These are phyloP conservation scores for Arthroderma sp. DNA, from an alignment of 2,329 filamentous ascomycete species.

Conservation along the genomic window DNA sequence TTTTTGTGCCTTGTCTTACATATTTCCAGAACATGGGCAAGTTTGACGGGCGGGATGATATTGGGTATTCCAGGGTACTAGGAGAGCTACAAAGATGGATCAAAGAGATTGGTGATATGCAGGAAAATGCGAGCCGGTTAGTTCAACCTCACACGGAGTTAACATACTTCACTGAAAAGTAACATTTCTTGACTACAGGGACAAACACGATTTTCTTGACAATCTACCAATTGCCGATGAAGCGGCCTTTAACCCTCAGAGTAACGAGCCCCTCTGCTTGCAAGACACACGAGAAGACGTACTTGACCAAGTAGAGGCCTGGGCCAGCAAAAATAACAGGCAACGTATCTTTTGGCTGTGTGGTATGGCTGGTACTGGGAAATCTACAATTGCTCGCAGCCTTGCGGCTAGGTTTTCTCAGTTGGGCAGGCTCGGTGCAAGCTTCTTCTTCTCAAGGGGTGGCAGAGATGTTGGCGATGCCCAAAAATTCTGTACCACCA, in stretches of 20 bases:
- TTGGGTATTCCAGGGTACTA: conserved; percentile 1
- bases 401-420: neutral
- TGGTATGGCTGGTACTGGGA: conserved; percentile 19
- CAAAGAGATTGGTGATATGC: neutral
- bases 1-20: neutral
- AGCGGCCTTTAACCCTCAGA: neutral
- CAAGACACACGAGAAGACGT: neutral
- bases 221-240: neutral
- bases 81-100: neutral
- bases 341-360: conserved; percentile 16
- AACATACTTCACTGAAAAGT: neutral
- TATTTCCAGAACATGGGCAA: conserved; percentile 4
- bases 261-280: neutral
- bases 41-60: conserved; percentile 1
- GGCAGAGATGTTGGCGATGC: conserved; percentile 11
- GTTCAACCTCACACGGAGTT: neutral
- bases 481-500: conserved; percentile 14
- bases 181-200: neutral
- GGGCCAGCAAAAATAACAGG: neutral
- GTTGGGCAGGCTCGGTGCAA: neutral
- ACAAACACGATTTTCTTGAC: neutral
- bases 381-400: conserved; percentile 14
- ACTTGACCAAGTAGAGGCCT: neutral
- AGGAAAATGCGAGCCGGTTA: neutral
- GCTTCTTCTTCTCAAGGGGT: conserved; percentile 16